A percentile compares a stretch with the other conserved stretches of the same genome.
These are phyloP conservation scores for Cafeteria roenbergensis DNA, from an alignment of 108 stramenopile species.

Conservation along the genomic window DNA sequence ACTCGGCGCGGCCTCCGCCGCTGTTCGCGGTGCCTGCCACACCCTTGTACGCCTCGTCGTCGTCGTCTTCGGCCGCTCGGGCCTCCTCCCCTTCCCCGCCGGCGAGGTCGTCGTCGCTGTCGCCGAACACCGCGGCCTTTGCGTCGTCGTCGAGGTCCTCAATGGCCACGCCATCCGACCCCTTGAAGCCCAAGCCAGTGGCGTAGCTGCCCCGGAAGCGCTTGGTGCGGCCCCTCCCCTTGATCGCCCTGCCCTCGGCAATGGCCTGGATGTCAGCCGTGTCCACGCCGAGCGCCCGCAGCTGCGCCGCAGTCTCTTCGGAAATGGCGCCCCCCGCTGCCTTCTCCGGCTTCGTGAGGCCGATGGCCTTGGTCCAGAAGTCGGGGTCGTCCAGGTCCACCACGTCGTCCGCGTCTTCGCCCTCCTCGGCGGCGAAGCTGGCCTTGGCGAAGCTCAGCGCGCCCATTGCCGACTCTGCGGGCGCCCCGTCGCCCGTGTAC, in stretches of 20 bases:
- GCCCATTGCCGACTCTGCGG: slow-evolving; percentile 7
- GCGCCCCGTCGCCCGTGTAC: slow-evolving; percentile 15
- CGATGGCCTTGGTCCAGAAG: slow-evolving; percentile 49
- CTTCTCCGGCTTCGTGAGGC: slow-evolving; percentile 29
- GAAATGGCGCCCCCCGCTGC: slow-evolving; percentile 3
- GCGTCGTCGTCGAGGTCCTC: slow-evolving; percentile 4
- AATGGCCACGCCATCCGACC: not conserved
- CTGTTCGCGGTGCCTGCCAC: slow-evolving; percentile 2
- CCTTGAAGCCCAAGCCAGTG: not conserved
- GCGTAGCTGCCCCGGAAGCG: not conserved
- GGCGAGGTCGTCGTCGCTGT: slow-evolving; percentile 9
- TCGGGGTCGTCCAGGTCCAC: slow-evolving; percentile 51
- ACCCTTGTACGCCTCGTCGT: not conserved
- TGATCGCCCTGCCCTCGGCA: not conserved
- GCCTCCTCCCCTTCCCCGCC: not conserved
- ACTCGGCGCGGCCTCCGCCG: not conserved
- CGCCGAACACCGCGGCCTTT: not conserved
- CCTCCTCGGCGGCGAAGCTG: slow-evolving; percentile 34
- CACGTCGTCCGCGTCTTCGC: slow-evolving; percentile 22
- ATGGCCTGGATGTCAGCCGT: not conserved
- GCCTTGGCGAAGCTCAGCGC: slow-evolving; percentile 39
- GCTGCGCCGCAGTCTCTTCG: no score
- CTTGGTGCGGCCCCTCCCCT: not conserved
- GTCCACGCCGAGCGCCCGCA: not conserved
- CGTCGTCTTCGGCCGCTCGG: no score